These are phyloP conservation scores for Thermothielavioides terrestris DNA, from an alignment of 495 filamentous ascomycete genomes.

Conservation along the genomic window DNA sequence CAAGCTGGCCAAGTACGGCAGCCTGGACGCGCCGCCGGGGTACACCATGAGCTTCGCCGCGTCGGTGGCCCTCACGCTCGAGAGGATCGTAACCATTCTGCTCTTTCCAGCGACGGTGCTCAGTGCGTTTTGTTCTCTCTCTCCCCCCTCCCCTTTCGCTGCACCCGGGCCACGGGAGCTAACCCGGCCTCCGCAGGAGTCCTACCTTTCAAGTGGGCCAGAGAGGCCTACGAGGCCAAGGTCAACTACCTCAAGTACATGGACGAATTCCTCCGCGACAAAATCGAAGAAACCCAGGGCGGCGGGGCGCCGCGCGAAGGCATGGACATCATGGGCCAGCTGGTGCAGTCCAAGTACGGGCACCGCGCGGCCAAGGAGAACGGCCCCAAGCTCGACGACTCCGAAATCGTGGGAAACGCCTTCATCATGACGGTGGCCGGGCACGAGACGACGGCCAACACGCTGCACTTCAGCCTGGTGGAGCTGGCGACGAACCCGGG, in stretches of 20 bases:
- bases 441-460: conserved; percentile 65
- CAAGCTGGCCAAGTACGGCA: conserved; percentile 36
- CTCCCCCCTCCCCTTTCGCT: neutral
- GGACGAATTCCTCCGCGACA: conserved; percentile 51
- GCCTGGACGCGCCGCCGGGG: conserved; percentile 37
- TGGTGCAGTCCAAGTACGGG: conserved; percentile 41
- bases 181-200: conserved; percentile 1
- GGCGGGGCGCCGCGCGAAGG: conserved; percentile 39
- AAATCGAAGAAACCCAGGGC: conserved; percentile 39
- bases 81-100: conserved; percentile 47
- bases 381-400: conserved; percentile 33
- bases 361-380: conserved; percentile 14
- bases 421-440: conserved; percentile 66
- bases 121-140: conserved; percentile 26
- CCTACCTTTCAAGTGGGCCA: conserved; percentile 45
- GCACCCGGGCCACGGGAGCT: neutral
- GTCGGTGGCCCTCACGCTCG: conserved; percentile 42
- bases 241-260: conserved; percentile 57
- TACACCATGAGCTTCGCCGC: conserved; percentile 54
- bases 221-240: conserved; percentile 41
- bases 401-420: conserved; percentile 60
- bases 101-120: conserved; percentile 42
- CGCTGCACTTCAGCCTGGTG: conserved; percentile 52
- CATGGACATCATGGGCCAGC: conserved; percentile 57
- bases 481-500: conserved; percentile 51